A percentile compares a stretch with the other conserved stretches of the same genome.
These are phyloP conservation scores for Gymnopus androsaceus DNA, from an alignment of 1,284 basidiomycete species.

Conservation along the genomic window DNA sequence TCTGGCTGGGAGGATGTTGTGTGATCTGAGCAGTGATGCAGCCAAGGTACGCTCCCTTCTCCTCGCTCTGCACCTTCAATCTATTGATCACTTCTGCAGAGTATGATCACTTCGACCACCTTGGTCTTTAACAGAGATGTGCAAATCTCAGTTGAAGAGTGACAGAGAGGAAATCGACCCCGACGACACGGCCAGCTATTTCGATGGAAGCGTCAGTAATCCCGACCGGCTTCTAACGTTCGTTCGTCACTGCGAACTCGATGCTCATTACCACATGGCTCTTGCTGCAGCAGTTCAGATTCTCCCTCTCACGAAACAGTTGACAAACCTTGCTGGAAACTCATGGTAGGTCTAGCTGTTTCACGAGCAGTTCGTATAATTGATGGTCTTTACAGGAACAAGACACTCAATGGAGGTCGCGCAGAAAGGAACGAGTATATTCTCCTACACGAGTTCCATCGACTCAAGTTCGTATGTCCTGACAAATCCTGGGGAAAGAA, in stretches of 20 bases:
- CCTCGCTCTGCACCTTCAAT: background rate
- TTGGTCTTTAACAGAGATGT: slow-evolving; percentile 99
- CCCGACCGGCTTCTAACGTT: slow-evolving; percentile 86
- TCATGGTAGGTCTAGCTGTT: slow-evolving; percentile 70
- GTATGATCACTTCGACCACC: slow-evolving; percentile 93
- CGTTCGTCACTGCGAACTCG: slow-evolving; percentile 90
- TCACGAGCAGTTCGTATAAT: background rate
- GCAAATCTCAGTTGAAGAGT: slow-evolving; percentile 83
- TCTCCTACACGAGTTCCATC: slow-evolving; percentile 96
- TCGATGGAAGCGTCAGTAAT: slow-evolving; percentile 81
- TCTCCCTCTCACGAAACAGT: slow-evolving; percentile 82
- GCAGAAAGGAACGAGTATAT: slow-evolving; percentile 99
- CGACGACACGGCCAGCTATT: slow-evolving; percentile 90
- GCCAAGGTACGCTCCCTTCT: slow-evolving; percentile 68
- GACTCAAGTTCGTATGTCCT: slow-evolving; percentile 93
- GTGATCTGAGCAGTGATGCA: slow-evolving; percentile 92
- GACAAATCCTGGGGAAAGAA: slow-evolving; percentile 91
- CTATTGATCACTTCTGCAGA: slow-evolving; percentile 43
- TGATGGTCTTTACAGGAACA: slow-evolving; percentile 64
- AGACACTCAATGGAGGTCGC: slow-evolving; percentile 92
- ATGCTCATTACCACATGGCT: slow-evolving; percentile 96
- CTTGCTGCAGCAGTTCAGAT: slow-evolving; percentile 90
- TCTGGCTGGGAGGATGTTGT: slow-evolving; percentile 84
- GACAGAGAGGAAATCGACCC: slow-evolving; percentile 93
- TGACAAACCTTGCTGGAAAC: slow-evolving; percentile 98